These are phyloP conservation scores for Hypomyces perniciosus DNA, from an alignment of 2,329 filamentous ascomycete genomes.

Conservation along the genomic window DNA sequence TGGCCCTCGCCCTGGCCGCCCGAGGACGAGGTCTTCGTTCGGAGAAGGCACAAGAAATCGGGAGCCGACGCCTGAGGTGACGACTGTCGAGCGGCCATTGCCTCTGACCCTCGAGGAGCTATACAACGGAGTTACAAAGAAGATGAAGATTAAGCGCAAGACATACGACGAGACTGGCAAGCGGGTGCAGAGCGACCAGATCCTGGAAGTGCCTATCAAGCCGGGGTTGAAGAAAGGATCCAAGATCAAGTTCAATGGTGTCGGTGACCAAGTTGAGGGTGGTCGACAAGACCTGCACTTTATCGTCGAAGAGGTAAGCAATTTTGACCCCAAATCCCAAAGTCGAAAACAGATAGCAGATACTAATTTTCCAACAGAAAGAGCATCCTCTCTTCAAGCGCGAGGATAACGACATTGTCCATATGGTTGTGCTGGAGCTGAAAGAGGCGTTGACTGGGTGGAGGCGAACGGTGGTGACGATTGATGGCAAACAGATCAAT, in stretches of 20 bases:
- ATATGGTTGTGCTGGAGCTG: conserved; percentile 72
- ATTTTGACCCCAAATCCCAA: too few species aligned
- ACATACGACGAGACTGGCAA: conserved; percentile 83
- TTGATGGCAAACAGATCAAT: conserved; percentile 80
- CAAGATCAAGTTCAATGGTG: conserved; percentile 96
- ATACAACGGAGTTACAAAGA: conserved; percentile 83
- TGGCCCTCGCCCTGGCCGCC: conserved; percentile 31
- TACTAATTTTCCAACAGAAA: conserved; percentile 54
- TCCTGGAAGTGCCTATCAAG: conserved; percentile 93
- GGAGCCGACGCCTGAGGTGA: conserved; percentile 68
- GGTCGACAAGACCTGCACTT: conserved; percentile 95
- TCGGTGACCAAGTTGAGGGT: conserved; percentile 96
- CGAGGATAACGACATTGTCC: conserved; percentile 79
- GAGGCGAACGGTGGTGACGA: conserved; percentile 85
- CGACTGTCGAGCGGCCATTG: conserved; percentile 80
- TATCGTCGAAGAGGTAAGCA: conserved; percentile 80
- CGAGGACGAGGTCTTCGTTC: conserved; percentile 38
- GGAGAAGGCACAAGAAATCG: conserved; percentile 27
- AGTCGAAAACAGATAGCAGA: background rate
- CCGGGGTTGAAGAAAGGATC: conserved; percentile 91
- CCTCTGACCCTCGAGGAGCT: conserved; percentile 82
- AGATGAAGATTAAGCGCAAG: conserved; percentile 98
- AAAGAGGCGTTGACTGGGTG: conserved; percentile 95
- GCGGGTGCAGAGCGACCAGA: conserved; percentile 78
- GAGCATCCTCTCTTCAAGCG: conserved; percentile 76